Percentiles rank a stretch among this genome's conserved stretches.
Conservation (phyloP, 805 yeast species). For the Saturnispora diversa region DNA sequence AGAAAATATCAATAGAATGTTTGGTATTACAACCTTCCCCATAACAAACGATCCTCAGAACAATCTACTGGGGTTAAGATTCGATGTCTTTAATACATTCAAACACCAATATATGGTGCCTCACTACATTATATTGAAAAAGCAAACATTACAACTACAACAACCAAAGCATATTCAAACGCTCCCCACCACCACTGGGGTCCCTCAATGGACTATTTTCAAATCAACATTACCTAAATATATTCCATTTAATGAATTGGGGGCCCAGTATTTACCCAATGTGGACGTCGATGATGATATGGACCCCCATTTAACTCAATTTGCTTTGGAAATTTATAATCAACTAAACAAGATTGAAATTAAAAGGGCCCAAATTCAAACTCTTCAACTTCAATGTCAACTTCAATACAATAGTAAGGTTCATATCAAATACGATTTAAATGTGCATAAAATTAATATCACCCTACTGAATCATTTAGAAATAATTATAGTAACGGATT, state of each 20-base stretch:
- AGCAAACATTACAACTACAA: background rate
- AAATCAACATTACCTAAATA: slow-evolving; percentile 31
- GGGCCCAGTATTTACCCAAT: slow-evolving; percentile 21
- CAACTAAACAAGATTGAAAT: slow-evolving; percentile 22
- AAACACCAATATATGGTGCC: slow-evolving; percentile 31
- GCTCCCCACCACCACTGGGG: background rate
- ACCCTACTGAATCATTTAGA: slow-evolving; percentile 15
- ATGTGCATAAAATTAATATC: slow-evolving; percentile 24
- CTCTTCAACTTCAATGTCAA: slow-evolving; percentile 14
- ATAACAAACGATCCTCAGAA: slow-evolving; percentile 28
- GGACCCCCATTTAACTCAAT: slow-evolving; percentile 18
- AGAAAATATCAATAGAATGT: slow-evolving; percentile 42
- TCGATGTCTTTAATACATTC: slow-evolving; percentile 34
- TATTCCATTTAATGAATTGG: slow-evolving; percentile 22
- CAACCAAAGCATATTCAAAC: background rate
- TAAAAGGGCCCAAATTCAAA: slow-evolving; percentile 15
- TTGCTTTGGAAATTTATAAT: slow-evolving; percentile 22
- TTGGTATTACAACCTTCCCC: slow-evolving; percentile 46
- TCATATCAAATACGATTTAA: slow-evolving; percentile 22
- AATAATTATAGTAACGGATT: slow-evolving; percentile 20
- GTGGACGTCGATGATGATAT: background rate
- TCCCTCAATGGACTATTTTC: slow-evolving; percentile 26
- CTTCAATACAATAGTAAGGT: slow-evolving; percentile 9
- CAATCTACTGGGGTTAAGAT: slow-evolving; percentile 40
- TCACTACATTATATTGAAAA: slow-evolving; percentile 40